Evolutionary conservation across 140 eudicot species (phyloP), one percentile per base, ranked within the genome.

Genomic region (Oenanthe javanica): DNA sequence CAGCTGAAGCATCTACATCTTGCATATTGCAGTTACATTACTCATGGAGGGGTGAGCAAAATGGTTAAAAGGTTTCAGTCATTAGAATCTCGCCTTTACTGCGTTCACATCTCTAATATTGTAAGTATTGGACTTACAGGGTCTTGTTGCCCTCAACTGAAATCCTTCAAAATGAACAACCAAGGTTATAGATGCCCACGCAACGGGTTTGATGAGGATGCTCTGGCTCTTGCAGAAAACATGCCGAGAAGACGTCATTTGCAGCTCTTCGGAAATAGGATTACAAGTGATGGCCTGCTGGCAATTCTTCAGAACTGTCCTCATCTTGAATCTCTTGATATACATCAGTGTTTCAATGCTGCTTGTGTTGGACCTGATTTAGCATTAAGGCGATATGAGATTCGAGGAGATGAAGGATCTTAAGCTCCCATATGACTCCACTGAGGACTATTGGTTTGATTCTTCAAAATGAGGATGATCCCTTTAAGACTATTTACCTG

Each of bases 241-340:
- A 88, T 91, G 94, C 93, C 92, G 0, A 77, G 80, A 21, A 79
- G 90, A 81, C 86, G 78, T 76, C 87, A 85, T 82, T 85, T 91
- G 66, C 94, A 90, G 67, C 75, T 91, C 25, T 51, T 88, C 47
- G 97, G 91, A 25, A 84, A 72, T 46, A 76, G 50, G 46, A 80
- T 91, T 89, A 80, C 94, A 80, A 85, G 86, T 45, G 83, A 80
- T 5, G 94, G 94, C 4, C 55, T 89, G 46, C 77, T 80, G 81
- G 89, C 93, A 50, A 86, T 91, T 77, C 88, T 89, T 27, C 82
- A 81, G 69, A 83, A 84, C 72, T 91, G 97, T 77, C 86, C 88
- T 31, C 85, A 80, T 66, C 87, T 89, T 23, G 94, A 87, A 84
- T 88, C 88, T 11, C 89, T 91, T 78, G 94, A 89, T 67, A 72